phyloP scores from a whole-genome alignment of 768 basidiomycete species.

The Amanita molliuscula region DNA sequence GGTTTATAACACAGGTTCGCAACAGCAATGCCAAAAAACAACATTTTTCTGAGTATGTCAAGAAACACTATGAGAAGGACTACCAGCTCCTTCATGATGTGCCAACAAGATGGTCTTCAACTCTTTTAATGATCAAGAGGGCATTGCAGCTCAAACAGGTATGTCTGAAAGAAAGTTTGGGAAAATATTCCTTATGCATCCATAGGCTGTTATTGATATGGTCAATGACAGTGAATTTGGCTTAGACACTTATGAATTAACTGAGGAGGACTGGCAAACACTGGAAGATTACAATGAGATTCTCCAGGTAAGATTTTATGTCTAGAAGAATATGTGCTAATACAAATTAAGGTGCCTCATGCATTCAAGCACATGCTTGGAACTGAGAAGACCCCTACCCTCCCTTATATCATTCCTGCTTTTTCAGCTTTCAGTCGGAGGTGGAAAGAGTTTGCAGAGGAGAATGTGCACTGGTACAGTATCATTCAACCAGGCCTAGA shows the following conservation, averaged over 20 bases:
- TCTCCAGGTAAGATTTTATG: slow-evolving; percentile 12
- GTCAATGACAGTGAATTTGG: slow-evolving; percentile 13
- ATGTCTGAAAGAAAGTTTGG: slow-evolving; percentile 6
- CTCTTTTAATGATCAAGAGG: slow-evolving; percentile 18
- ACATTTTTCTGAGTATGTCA: slow-evolving; percentile 6
- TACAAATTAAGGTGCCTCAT: neutral
- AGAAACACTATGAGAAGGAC: slow-evolving; percentile 2
- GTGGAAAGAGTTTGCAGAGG: too few species aligned
- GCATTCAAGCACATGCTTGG: neutral
- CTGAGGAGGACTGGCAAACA: slow-evolving; percentile 15
- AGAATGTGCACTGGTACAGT: too few species aligned
- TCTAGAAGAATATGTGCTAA: neutral
- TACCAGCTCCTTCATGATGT: slow-evolving; percentile 21
- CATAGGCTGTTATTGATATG: slow-evolving; percentile 17
- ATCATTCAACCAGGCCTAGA: too few species aligned
- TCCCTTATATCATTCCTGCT: too few species aligned
- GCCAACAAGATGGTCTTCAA: slow-evolving; percentile 20
- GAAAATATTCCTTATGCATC: slow-evolving; percentile 2
- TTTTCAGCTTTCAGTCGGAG: too few species aligned
- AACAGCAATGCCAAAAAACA: neutral
- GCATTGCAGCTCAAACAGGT: slow-evolving; percentile 16
- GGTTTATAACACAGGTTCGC: neutral
- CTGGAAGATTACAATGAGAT: slow-evolving; percentile 14
- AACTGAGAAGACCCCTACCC: neutral
- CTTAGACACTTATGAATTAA: slow-evolving; percentile 16